Percentiles rank a stretch among this genome's conserved stretches.
These are phyloP conservation scores for Ganoderma resinaceum DNA, from an alignment of 1,284 basidiomycete species.

Conservation along the genomic window DNA sequence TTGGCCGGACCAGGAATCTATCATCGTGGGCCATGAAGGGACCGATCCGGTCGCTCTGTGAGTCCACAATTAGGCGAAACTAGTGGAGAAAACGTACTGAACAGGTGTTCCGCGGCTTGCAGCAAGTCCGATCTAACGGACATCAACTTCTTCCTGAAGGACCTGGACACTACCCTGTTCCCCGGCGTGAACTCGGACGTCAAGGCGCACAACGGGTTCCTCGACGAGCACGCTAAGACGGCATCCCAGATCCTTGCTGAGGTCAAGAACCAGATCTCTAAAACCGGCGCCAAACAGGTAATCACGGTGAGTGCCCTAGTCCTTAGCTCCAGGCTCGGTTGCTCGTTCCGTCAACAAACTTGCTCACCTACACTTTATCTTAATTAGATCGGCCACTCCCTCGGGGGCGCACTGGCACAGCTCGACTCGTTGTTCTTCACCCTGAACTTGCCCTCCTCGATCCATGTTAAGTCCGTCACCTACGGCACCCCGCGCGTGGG, in stretches of 20 bases:
- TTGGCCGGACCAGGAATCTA: conserved; percentile 51
- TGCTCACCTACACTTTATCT: neutral
- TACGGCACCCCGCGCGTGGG: conserved; percentile 50
- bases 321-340: neutral
- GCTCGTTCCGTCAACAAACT: neutral
- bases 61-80: conserved; percentile 13
- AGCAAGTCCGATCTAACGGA: conserved; percentile 58
- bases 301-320: conserved; percentile 39
- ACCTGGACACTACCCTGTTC: conserved; percentile 53
- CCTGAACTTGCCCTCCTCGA: conserved; percentile 44
- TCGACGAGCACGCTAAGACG: conserved; percentile 51
- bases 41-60: conserved; percentile 57
- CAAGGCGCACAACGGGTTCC: conserved; percentile 57
- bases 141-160: conserved; percentile 41
- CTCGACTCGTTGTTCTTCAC: conserved; percentile 47
- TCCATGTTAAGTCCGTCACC: conserved; percentile 45
- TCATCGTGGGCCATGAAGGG: conserved; percentile 59
- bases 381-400: conserved; percentile 45
- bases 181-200: conserved; percentile 50
- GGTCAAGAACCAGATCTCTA: conserved; percentile 44
- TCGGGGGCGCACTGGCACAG: conserved; percentile 49
- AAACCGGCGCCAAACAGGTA: conserved; percentile 44
- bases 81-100: neutral
- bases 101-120: neutral
- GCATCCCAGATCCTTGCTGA: conserved; percentile 47